Evolutionary conservation across 2,329 filamentous ascomycete species (phyloP).

Genomic region (Fusarium nurragi): DNA sequence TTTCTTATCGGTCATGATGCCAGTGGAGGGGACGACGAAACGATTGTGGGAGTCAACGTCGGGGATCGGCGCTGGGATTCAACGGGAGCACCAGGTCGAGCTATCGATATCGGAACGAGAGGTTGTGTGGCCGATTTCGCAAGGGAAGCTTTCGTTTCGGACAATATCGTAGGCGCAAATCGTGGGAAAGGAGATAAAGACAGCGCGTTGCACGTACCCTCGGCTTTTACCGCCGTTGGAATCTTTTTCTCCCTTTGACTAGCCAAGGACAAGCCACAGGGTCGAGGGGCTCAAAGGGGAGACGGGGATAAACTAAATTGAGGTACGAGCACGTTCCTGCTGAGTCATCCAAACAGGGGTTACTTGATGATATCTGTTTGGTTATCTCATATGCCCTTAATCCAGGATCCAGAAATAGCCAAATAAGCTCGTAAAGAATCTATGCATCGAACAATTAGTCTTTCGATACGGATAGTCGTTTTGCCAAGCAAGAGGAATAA

Average conservation of each 20-base stretch:
- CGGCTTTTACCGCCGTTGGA: slow-evolving; percentile 14
- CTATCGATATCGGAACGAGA: slow-evolving; percentile 15
- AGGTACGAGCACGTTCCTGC: slow-evolving; percentile 11
- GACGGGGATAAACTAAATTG: slow-evolving; percentile 29
- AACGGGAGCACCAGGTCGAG: slow-evolving; percentile 19
- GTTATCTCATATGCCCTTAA: background rate
- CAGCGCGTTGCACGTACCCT: background rate
- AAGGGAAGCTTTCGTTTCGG: background rate
- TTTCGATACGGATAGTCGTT: background rate
- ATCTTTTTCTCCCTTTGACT: slow-evolving; percentile 34
- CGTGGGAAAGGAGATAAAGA: slow-evolving; percentile 4
- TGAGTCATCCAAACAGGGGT: slow-evolving; percentile 33
- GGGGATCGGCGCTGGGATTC: slow-evolving; percentile 28
- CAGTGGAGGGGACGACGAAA: slow-evolving; percentile 43
- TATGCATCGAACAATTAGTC: slow-evolving; percentile 11
- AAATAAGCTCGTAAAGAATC: slow-evolving; percentile 11
- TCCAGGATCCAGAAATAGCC: slow-evolving; percentile 15
- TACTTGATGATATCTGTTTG: slow-evolving; percentile 5
- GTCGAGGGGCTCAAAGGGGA: slow-evolving; percentile 38
- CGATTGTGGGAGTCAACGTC: slow-evolving; percentile 9
- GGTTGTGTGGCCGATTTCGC: slow-evolving; percentile 5
- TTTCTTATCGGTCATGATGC: slow-evolving; percentile 84
- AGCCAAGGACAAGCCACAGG: slow-evolving; percentile 23
- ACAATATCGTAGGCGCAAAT: background rate
- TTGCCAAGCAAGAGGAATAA: background rate